Evolutionary conservation across 306 rosid species (phyloP).

Genomic region (Lathyrus oleraceus): DNA sequence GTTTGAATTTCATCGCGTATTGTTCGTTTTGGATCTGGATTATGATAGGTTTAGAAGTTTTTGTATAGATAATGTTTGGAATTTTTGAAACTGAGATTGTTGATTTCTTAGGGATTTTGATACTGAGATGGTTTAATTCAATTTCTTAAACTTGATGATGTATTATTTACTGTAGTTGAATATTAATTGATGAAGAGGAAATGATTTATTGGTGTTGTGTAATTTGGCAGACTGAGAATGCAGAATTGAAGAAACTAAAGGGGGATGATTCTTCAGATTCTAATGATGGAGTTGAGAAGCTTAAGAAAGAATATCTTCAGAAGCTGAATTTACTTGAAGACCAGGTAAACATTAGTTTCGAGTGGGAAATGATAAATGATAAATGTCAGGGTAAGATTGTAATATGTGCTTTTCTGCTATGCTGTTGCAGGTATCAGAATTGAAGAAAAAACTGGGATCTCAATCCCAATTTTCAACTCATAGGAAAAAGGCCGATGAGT

Average conservation of each 20-base stretch:
- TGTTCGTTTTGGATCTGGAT: conserved; percentile 25
- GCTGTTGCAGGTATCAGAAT: conserved; percentile 61
- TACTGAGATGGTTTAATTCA: background rate
- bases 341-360: conserved; percentile 54
- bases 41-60: background rate
- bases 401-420: conserved; percentile 9
- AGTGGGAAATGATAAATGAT: background rate
- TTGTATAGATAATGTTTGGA: background rate
- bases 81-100: background rate
- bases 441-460: conserved; percentile 69
- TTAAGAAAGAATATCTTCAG: conserved; percentile 76
- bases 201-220: conserved; percentile 34
- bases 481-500: conserved; percentile 59
- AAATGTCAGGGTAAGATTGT: background rate
- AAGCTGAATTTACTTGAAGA: conserved; percentile 80
- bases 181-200: background rate
- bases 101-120: background rate
- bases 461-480: conserved; percentile 80
- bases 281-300: conserved; percentile 57
- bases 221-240: conserved; percentile 66
- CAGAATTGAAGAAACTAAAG: conserved; percentile 55
- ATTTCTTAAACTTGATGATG: background rate
- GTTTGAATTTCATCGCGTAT: background rate
- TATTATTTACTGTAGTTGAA: background rate
- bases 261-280: conserved; percentile 50